A percentile compares a stretch with the other conserved stretches of the same genome.
phyloP scores from a whole-genome alignment of 1,284 basidiomycete genomes.

The Veloporphyrellus conicus region DNA sequence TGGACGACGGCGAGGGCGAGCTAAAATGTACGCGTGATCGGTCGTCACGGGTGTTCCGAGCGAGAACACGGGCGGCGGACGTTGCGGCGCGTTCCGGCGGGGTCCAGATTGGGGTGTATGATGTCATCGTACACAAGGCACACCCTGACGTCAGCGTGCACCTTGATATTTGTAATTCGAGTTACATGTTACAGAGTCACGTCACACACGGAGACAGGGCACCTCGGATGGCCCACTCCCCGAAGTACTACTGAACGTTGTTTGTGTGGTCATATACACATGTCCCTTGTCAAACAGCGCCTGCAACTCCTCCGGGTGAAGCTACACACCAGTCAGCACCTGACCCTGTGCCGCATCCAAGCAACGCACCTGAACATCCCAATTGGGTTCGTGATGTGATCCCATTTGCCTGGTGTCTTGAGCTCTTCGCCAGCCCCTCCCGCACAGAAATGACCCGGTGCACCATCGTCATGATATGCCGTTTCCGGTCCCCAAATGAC shows the following conservation, averaged over 20 bases:
- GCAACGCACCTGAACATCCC: slow-evolving; percentile 80
- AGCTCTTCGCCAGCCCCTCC: slow-evolving; percentile 75
- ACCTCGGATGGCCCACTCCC: slow-evolving; percentile 62
- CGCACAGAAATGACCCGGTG: slow-evolving; percentile 89
- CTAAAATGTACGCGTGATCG: slow-evolving; percentile 19
- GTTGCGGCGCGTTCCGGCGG: slow-evolving; percentile 27
- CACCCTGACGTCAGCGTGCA: slow-evolving; percentile 27
- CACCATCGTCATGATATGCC: slow-evolving; percentile 90
- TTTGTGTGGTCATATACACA: slow-evolving; percentile 77
- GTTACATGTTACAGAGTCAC: neutral
- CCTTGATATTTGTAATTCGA: slow-evolving; percentile 4
- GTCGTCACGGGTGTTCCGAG: slow-evolving; percentile 16
- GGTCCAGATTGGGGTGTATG: slow-evolving; percentile 25
- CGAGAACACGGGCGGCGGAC: slow-evolving; percentile 17
- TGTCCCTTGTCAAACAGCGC: slow-evolving; percentile 74
- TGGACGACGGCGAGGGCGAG: slow-evolving; percentile 20
- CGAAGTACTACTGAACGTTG: slow-evolving; percentile 79
- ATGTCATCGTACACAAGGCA: slow-evolving; percentile 24
- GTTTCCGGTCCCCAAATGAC: slow-evolving; percentile 84
- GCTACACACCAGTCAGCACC: slow-evolving; percentile 37
- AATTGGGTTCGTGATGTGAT: slow-evolving; percentile 95
- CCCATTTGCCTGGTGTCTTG: slow-evolving; percentile 92
- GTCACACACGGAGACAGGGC: slow-evolving; percentile 29
- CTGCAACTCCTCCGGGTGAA: slow-evolving; percentile 71
- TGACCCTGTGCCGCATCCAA: neutral